phyloP scores from a whole-genome alignment of 129 eudicot genomes.

The Oenanthe sinensis region DNA sequence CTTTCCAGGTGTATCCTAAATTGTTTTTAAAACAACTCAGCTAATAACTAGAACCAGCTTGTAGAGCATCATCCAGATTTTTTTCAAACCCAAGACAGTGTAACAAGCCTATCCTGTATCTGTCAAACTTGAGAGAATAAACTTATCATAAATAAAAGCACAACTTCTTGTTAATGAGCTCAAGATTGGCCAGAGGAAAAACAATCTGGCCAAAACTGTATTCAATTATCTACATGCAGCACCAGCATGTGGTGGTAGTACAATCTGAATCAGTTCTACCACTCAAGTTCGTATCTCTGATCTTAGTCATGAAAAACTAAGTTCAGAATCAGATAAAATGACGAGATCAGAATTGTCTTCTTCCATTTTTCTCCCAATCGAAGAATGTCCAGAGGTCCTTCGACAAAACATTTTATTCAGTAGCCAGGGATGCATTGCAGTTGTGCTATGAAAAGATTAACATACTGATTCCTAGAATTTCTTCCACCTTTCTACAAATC shows the following conservation, averaged over 20 bases:
- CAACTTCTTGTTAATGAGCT: not conserved
- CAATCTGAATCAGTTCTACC: not conserved
- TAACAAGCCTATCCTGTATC: not conserved
- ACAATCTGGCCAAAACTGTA: not conserved
- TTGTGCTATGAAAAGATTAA: not conserved
- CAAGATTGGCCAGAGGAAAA: not conserved
- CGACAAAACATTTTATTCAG: not conserved
- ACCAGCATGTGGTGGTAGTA: not conserved
- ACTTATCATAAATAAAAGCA: not conserved
- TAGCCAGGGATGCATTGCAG: not conserved
- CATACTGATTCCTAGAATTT: not conserved
- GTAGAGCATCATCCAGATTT: not conserved
- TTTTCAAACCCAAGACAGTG: not conserved
- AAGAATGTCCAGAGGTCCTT: not conserved
- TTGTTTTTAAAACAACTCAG: no score
- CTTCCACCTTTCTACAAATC: constrained; percentile 3
- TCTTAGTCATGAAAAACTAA: not conserved
- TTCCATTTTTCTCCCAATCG: not conserved
- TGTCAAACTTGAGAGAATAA: not conserved
- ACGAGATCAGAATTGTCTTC: not conserved
- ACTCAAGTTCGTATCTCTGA: not conserved
- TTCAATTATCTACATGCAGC: not conserved
- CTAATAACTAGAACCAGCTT: not conserved
- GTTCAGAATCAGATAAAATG: not conserved
- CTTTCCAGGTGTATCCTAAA: not conserved